Percentiles rank a stretch among this genome's conserved stretches.
These are phyloP conservation scores for Apiospora sp. DNA, from an alignment of 2,329 filamentous ascomycete species.

Conservation along the genomic window DNA sequence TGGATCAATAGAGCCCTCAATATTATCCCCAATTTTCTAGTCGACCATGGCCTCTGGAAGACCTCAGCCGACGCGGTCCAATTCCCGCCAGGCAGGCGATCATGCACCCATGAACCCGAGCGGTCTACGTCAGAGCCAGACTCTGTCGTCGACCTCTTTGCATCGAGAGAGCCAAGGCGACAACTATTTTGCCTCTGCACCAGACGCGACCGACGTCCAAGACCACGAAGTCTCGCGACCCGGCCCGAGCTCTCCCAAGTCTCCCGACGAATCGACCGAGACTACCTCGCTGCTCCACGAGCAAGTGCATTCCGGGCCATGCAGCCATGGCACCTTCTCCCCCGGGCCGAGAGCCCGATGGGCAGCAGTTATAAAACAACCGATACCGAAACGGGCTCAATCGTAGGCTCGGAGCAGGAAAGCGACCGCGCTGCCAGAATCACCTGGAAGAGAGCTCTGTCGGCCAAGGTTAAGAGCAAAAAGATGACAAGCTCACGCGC, in stretches of 20 bases:
- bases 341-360: conserved; percentile 62
- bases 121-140: conserved; percentile 41
- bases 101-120: conserved; percentile 42
- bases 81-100: conserved; percentile 29
- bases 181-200: conserved; percentile 21
- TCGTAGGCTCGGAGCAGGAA: conserved; percentile 46
- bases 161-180: conserved; percentile 28
- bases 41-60: conserved; percentile 25
- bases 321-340: conserved; percentile 82
- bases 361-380: conserved; percentile 41
- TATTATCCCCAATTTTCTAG: neutral
- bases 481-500: conserved; percentile 77
- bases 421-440: conserved; percentile 47
- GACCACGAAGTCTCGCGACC: conserved; percentile 12
- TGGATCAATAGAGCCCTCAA: neutral
- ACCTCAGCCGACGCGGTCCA: conserved; percentile 26
- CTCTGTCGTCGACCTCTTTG: conserved; percentile 37
- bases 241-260: conserved; percentile 1
- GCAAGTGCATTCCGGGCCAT: conserved; percentile 56
- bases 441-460: conserved; percentile 58
- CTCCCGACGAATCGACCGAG: conserved; percentile 48
- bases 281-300: conserved; percentile 57
- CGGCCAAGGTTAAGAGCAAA: conserved; percentile 62
- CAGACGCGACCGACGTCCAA: neutral
- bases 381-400: conserved; percentile 40